These are phyloP conservation scores for Cordyceps fumosorosea DNA, from an alignment of 2,329 filamentous ascomycete genomes.

Conservation along the genomic window DNA sequence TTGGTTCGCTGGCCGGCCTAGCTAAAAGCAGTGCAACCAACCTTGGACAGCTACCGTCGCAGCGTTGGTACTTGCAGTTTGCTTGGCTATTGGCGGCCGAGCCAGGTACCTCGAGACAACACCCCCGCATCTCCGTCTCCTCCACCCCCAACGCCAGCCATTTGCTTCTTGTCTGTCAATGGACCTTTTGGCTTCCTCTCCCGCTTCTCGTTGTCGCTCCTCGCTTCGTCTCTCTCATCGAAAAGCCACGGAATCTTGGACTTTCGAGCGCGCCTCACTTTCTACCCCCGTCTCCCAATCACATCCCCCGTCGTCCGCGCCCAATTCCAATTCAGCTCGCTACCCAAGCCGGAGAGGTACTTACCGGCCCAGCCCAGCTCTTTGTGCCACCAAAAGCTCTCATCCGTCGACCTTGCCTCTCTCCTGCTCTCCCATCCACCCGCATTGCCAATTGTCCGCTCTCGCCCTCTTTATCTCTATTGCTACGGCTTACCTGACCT, in stretches of 20 bases:
- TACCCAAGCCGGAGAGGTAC: not conserved
- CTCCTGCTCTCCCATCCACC: not conserved
- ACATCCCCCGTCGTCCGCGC: not conserved
- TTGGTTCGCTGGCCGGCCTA: not conserved
- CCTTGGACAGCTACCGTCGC: not conserved
- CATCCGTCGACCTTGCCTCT: not conserved
- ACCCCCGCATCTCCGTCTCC: constrained; percentile 9
- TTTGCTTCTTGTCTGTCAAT: not conserved
- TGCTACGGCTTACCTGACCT: constrained; percentile 1
- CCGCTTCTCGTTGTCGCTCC: not conserved
- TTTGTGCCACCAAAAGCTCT: not conserved
- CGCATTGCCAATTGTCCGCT: constrained; percentile 8
- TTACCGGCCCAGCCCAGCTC: not conserved
- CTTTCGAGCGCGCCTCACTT: not conserved
- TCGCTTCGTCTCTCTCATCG: not conserved
- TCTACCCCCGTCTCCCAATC: not conserved
- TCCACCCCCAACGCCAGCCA: not conserved
- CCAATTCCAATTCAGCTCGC: constrained; percentile 3
- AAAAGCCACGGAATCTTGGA: not conserved
- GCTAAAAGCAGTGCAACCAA: not conserved
- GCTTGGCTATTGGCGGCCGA: not conserved
- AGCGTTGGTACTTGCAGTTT: not conserved
- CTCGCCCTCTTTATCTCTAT: constrained; percentile 12
- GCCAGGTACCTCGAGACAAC: not conserved
- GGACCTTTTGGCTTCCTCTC: not conserved